Base-by-base conservation (phyloP, 2,329 filamentous ascomycete genomes). In the Diplocarpon mali region DNA sequence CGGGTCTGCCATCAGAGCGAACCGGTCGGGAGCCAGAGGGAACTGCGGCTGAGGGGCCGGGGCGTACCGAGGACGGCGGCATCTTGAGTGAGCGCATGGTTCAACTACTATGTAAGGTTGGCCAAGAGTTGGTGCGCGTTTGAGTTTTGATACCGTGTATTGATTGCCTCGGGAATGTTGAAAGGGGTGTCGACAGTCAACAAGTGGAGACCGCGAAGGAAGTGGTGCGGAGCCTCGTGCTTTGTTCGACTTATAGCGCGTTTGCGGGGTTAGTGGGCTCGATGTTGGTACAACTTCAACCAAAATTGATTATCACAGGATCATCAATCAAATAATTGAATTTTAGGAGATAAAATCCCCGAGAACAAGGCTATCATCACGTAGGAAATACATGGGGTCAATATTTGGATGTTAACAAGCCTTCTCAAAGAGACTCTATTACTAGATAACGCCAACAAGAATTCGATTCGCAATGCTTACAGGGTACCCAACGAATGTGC, bases 401-500 rank as follows among this genome's bases (percentile, higher is more conserved):
- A 15, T 38, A 41, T 41, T 41, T 44, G 20, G 20, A 44, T 43
- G 32, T 44, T 15, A 37, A 44, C 42, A 48, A 48, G 46, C 35
- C 44, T 29, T 24, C 5, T 32, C 27, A 31, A 15, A 13, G 38
- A 37, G 38, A 42, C 46, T 45, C 47, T 46, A 49, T 49, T 49
- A 49, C 40, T 38, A 34, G 31, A 17, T 14, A 12, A 32, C 42
- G 40, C 44, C 43, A 32, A 40, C 38, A 35, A 37, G 20, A 44
- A 13, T 31, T 35, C 15, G 39, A 35, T 35, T 24, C 17, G 34
- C 39, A 42, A 42, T 42, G 48, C 47, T 40, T 37, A 29, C 15
- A 29, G 39, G 24, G 13, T 49, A 54, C 50, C 55, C 51, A 59
- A 59, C 51, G 56, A 58, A 49, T 54, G 53, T 58, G 51, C 38